Conservation (phyloP, 2,329 filamentous ascomycete genomes). For the Stagonosporopsis rhizophila region DNA sequence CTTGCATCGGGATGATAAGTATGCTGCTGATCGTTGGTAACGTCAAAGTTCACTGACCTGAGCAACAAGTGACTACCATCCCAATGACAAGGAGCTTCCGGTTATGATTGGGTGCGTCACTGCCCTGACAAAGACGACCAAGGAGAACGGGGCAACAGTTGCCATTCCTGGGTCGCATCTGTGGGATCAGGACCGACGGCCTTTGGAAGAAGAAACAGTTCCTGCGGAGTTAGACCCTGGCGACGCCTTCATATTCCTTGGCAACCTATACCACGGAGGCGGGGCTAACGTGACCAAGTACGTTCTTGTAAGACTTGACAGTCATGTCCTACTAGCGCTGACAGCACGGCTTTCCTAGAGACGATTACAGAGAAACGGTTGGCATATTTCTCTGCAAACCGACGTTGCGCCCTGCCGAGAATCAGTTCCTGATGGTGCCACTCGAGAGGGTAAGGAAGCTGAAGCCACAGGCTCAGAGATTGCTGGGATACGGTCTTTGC, state of each 20-base stretch:
- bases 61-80: constrained; percentile 1
- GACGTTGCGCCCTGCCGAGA: not conserved
- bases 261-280: not conserved
- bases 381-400: not conserved
- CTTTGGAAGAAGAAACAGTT: not conserved
- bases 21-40: not conserved
- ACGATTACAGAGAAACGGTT: not conserved
- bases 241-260: not conserved
- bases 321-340: not conserved
- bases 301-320: not conserved
- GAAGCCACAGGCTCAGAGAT: not conserved
- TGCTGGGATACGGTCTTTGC: not conserved
- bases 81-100: not conserved
- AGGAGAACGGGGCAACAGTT: not conserved
- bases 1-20: constrained; percentile 6
- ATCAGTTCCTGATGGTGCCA: not conserved
- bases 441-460: not conserved
- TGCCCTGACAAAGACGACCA: not conserved
- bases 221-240: not conserved
- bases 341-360: not conserved
- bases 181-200: not conserved
- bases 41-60: not conserved
- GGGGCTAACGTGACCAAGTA: not conserved
- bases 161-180: not conserved
- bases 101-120: not conserved